These are phyloP conservation scores for Russula virescens DNA, from an alignment of 768 basidiomycete genomes.

Conservation along the genomic window DNA sequence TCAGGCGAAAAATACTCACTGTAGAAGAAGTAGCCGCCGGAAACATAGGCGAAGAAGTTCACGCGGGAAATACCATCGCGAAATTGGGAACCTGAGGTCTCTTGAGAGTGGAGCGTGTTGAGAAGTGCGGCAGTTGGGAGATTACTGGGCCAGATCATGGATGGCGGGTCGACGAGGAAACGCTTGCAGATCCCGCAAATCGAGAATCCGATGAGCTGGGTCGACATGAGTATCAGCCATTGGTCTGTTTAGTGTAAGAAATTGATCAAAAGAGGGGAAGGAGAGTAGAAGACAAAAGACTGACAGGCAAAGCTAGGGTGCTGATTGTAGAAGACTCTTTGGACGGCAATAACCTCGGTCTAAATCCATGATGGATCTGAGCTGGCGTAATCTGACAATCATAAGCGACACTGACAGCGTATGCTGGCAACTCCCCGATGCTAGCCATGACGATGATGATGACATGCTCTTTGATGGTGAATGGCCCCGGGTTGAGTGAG, in stretches of 20 bases:
- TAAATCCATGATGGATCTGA: too few species aligned
- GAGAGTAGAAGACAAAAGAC: too few species aligned
- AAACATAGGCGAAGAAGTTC: too few species aligned
- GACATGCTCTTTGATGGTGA: conserved; percentile 69
- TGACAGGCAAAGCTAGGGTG: too few species aligned
- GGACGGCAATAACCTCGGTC: conserved; percentile 44
- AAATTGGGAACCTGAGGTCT: not conserved
- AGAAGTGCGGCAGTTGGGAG: conserved; percentile 38
- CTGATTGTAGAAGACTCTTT: too few species aligned
- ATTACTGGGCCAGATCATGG: conserved; percentile 42
- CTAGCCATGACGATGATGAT: conserved; percentile 40
- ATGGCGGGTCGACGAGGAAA: conserved; percentile 40
- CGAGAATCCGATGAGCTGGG: too few species aligned
- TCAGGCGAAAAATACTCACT: not conserved
- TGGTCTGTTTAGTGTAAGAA: too few species aligned
- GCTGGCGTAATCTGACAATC: not conserved
- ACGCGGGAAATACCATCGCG: not conserved
- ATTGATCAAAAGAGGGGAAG: too few species aligned
- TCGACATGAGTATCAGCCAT: too few species aligned
- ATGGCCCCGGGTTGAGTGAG: too few species aligned
- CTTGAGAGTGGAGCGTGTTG: conserved; percentile 43
- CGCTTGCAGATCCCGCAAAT: conserved; percentile 40
- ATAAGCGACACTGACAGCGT: conserved; percentile 26
- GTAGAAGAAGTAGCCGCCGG: not conserved
- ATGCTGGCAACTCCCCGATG: conserved; percentile 35